Conservation (phyloP, 495 filamentous ascomycete species). For the Daldinia concentrica region DNA sequence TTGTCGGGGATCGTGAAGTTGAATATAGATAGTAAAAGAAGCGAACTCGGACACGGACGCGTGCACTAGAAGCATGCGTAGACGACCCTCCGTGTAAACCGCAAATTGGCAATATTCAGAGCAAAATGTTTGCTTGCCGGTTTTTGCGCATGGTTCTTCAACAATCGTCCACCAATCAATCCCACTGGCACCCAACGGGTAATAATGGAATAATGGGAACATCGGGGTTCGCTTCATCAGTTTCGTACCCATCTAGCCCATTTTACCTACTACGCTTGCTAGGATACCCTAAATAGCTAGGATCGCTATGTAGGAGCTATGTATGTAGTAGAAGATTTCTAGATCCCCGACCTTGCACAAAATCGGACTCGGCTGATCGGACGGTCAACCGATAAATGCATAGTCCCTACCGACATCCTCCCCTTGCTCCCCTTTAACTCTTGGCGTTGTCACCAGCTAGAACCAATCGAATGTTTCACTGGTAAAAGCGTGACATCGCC, state of each 20-base stretch:
- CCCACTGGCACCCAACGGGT: neutral
- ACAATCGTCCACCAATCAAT: neutral
- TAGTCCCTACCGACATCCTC: neutral
- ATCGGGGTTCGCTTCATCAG: neutral
- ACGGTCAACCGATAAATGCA: neutral
- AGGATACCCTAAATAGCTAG: conserved; percentile 1
- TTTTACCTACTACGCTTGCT: neutral
- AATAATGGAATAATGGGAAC: conserved; percentile 5
- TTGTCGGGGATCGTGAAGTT: neutral
- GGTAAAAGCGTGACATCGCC: conserved; percentile 27
- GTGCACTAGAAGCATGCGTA: neutral
- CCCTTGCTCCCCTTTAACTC: neutral
- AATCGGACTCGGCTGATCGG: conserved; percentile 16
- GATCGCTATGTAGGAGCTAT: neutral
- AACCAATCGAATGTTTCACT: conserved; percentile 36
- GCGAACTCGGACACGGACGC: neutral
- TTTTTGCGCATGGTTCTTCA: neutral
- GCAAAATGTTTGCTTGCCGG: neutral
- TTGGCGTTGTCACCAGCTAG: conserved; percentile 1
- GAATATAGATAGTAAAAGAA: neutral
- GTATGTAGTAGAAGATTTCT: neutral
- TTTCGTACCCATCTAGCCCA: neutral
- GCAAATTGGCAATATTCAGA: neutral
- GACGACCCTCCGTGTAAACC: neutral
- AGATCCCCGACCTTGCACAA: conserved; percentile 5